Percentiles rank a stretch among this genome's conserved stretches.
phyloP scores from a whole-genome alignment of 768 basidiomycete genomes.

The Boletus insuetus region DNA sequence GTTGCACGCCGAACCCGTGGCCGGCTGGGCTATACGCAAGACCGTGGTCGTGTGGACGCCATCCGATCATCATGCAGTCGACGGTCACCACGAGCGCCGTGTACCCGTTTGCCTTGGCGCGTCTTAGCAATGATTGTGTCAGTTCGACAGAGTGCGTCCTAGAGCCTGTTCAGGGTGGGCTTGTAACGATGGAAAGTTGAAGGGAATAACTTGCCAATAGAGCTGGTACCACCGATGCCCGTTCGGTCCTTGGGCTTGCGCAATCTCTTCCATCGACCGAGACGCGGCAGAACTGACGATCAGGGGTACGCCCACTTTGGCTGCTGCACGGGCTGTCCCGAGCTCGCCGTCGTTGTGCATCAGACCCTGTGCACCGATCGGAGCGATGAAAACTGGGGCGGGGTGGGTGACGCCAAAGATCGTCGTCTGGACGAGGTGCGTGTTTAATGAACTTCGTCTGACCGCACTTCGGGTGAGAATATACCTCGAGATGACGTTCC shows the following conservation, averaged over 20 bases:
- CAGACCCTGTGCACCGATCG: slow-evolving; percentile 55
- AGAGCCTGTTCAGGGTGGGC: background rate
- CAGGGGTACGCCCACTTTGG: slow-evolving; percentile 43
- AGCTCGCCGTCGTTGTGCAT: slow-evolving; percentile 45
- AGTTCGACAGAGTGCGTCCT: slow-evolving; percentile 40
- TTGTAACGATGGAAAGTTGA: background rate
- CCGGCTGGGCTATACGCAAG: slow-evolving; percentile 36
- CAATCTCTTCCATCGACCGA: slow-evolving; percentile 50
- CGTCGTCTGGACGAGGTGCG: slow-evolving; percentile 44
- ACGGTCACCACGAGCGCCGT: slow-evolving; percentile 45
- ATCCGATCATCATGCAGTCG: slow-evolving; percentile 43
- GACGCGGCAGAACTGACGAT: slow-evolving; percentile 31
- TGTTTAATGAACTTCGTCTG: background rate
- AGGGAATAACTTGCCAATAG: slow-evolving; percentile 34
- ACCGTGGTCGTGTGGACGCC: slow-evolving; percentile 44
- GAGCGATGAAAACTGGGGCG: slow-evolving; percentile 50
- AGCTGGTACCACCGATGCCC: slow-evolving; percentile 50
- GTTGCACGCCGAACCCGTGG: slow-evolving; percentile 39
- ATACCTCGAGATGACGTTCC: slow-evolving; percentile 49
- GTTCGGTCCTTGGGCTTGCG: slow-evolving; percentile 39
- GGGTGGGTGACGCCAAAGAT: slow-evolving; percentile 48
- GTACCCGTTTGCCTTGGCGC: slow-evolving; percentile 42
- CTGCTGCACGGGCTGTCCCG: slow-evolving; percentile 44
- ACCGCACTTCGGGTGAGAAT: background rate
- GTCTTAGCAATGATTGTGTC: slow-evolving; percentile 40